Conservation (phyloP, 768 basidiomycete species). For the Tylopilus subfusipes region DNA sequence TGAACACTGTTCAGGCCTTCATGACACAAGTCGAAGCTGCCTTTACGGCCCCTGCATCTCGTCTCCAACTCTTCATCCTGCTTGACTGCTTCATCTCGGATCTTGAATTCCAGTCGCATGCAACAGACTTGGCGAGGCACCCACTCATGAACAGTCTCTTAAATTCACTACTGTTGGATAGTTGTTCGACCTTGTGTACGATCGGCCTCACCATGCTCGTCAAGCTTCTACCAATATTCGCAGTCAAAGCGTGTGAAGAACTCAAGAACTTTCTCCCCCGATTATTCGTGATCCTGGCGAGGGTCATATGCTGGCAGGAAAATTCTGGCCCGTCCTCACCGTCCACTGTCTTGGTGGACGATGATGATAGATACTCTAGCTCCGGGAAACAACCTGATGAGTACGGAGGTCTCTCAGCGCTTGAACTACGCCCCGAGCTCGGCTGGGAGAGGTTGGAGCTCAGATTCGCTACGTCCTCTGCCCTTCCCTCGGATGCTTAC, state of each 20-base stretch:
- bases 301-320: conserved; percentile 74
- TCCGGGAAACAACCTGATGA: conserved; percentile 16
- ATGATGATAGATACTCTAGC: conserved; percentile 9
- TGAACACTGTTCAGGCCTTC: conserved; percentile 50
- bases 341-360: conserved; percentile 36
- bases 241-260: conserved; percentile 53
- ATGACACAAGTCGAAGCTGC: conserved; percentile 63
- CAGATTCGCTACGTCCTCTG: conserved; percentile 50
- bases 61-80: conserved; percentile 68
- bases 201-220: conserved; percentile 61
- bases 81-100: conserved; percentile 60
- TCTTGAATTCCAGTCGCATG: conserved; percentile 47
- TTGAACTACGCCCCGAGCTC: conserved; percentile 52
- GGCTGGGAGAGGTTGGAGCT: conserved; percentile 66
- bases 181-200: conserved; percentile 66
- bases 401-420: conserved; percentile 36
- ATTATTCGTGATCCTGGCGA: conserved; percentile 63
- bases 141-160: conserved; percentile 64
- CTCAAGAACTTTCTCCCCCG: conserved; percentile 61
- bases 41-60: conserved; percentile 56
- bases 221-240: conserved; percentile 73
- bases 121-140: conserved; percentile 53
- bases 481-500: conserved; percentile 61
- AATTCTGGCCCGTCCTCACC: conserved; percentile 35
- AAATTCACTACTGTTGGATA: conserved; percentile 67